Conservation (phyloP, 768 basidiomycete species). For the Suillus placidus region DNA sequence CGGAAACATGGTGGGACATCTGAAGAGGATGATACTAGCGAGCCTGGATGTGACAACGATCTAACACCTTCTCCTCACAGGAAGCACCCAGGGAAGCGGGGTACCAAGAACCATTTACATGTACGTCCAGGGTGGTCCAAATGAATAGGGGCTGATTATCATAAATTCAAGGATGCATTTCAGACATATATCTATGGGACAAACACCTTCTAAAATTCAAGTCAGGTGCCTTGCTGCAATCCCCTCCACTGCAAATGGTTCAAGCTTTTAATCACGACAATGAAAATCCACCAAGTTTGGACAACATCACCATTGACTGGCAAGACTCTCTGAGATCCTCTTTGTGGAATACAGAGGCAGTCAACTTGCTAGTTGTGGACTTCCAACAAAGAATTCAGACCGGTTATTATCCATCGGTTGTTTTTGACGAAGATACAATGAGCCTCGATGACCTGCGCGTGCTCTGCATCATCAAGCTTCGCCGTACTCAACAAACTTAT, state of each 20-base stretch:
- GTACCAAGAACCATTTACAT: slow-evolving; percentile 9
- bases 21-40: not conserved
- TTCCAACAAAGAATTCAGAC: slow-evolving; percentile 2
- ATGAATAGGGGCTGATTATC: not conserved
- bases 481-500: slow-evolving; percentile 1
- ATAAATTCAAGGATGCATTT: not conserved
- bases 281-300: not conserved
- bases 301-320: not conserved
- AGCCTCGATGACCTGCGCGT: not conserved
- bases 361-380: not conserved
- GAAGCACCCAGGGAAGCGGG: slow-evolving; percentile 2
- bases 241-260: not conserved
- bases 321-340: slow-evolving; percentile 6
- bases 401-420: not conserved
- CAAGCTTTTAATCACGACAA: slow-evolving; percentile 6
- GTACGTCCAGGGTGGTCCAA: not conserved
- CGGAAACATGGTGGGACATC: not conserved
- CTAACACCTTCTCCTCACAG: not conserved
- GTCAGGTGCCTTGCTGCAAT: not conserved
- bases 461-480: slow-evolving; percentile 3
- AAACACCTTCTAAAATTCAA: not conserved
- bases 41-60: not conserved
- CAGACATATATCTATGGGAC: not conserved
- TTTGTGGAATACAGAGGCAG: slow-evolving; percentile 8
- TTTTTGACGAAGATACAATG: slow-evolving; percentile 4